Evolutionary conservation across 257 asterid genomes (phyloP).

Genomic region (Solanum chilense): DNA sequence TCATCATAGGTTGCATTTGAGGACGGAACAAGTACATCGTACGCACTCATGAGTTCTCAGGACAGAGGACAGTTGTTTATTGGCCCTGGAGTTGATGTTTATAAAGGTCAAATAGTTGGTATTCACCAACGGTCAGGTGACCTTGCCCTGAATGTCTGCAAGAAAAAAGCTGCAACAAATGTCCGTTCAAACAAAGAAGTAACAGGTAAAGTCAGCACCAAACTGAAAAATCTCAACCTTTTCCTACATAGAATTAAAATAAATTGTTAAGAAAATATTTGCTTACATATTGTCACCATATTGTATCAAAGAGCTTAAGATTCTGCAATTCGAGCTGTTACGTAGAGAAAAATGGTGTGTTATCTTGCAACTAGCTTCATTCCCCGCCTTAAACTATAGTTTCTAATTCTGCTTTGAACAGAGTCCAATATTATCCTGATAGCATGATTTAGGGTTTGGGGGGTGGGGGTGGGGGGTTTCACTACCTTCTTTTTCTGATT

Average conservation of each 20-base stretch:
- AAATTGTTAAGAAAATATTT: not conserved
- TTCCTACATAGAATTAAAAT: not conserved
- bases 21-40: conserved; percentile 78
- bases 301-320: not conserved
- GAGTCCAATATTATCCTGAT: not conserved
- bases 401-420: not conserved
- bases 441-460: not conserved
- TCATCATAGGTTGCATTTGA: conserved; percentile 73
- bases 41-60: conserved; percentile 88
- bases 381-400: not conserved
- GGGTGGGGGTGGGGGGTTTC: not conserved
- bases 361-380: not conserved
- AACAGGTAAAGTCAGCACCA: conserved; percentile 40
- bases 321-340: not conserved
- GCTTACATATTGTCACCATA: not conserved
- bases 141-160: conserved; percentile 83
- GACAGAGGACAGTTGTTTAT: conserved; percentile 92
- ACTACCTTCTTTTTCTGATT: not conserved
- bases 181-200: conserved; percentile 86
- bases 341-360: not conserved
- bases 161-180: conserved; percentile 96
- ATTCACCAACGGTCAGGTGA: conserved; percentile 98
- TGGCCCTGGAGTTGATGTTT: conserved; percentile 74
- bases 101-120: conserved; percentile 93
- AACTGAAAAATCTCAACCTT: not conserved